These are phyloP conservation scores for Eucalyptus grandis DNA, from an alignment of 345 rosid genomes.

Conservation along the genomic window DNA sequence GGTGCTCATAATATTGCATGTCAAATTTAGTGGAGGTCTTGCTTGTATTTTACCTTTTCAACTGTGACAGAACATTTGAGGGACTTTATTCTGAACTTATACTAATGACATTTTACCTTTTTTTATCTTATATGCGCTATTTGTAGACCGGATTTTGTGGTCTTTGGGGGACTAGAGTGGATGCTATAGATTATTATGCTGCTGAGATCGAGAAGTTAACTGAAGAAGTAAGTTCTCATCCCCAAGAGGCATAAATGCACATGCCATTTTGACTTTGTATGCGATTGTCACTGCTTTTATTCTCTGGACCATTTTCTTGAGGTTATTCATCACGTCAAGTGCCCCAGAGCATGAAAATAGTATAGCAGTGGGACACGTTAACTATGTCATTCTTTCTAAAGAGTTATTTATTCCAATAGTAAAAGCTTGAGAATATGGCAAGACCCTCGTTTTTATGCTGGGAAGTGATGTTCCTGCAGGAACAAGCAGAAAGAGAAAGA, in stretches of 20 bases:
- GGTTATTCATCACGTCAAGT: not conserved
- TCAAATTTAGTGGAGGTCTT: not conserved
- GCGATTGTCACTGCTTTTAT: not conserved
- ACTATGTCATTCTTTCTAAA: not conserved
- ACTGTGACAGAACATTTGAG: not conserved
- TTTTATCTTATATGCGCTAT: not conserved
- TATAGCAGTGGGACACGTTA: not conserved
- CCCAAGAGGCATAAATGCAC: not conserved
- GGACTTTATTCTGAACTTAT: not conserved
- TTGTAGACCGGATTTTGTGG: constrained; percentile 78
- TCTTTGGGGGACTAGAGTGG: constrained; percentile 60
- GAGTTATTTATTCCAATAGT: not conserved
- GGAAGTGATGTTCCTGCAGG: constrained; percentile 23
- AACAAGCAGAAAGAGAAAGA: constrained; percentile 55
- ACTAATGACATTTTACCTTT: not conserved
- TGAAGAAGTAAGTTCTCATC: constrained; percentile 38
- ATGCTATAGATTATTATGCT: constrained; percentile 71
- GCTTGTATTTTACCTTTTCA: not conserved
- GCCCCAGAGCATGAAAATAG: not conserved
- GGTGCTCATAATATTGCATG: constrained; percentile 24
- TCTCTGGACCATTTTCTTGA: not conserved
- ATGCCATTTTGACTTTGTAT: not conserved
- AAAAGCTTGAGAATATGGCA: not conserved
- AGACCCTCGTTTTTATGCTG: not conserved
- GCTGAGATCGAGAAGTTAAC: constrained; percentile 40